Evolutionary conservation across 306 rosid genomes (phyloP), one percentile per base, ranked within the genome.

Genomic region (Gastrolobium villosum): DNA sequence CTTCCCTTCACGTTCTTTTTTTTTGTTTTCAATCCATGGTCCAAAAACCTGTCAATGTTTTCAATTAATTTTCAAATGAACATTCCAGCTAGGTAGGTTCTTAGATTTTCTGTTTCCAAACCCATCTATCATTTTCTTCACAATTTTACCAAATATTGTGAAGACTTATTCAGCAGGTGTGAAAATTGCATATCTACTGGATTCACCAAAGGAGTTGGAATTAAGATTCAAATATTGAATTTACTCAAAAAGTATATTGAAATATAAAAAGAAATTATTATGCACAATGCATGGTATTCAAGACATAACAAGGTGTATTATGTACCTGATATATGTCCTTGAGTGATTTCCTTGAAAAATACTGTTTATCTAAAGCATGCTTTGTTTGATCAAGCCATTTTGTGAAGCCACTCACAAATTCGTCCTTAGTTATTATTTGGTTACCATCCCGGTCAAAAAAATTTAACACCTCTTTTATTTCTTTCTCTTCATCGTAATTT

Each of bases 11-110:
- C 34, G 41, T 54, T 84, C 87, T 60, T 32, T 68, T n/a, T 70
- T 67, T 68, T 43, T 84, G 52, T 79, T 81, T 80, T 81, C 60
- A 49, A 79, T 70, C 92, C 90, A 88, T 13, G 90, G 88, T 77
- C 80, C 84, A 86, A 76, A 86, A 35, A 68, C 87, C 90, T 88
- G 81, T 49, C 45, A 50, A 35, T 73, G 34, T 11, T 67, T 68
- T 20, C 37, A 40, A 43, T 41, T 26, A 5, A 5, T 34, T 13
- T 31, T 35, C 6, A 77, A 8, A 36, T 30, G 26, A 31, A 64
- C 10, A 6, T 15, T 59, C 67, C 9, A 39, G 50, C 54, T 6
- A 9, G 40, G 55, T n/a, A 6, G 53, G 20, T 56, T 43, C 49
- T 68, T n/a, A 34, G 7, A 39, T 63, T 37, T 30, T 56, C 41